Base-by-base conservation (phyloP, 2,329 filamentous ascomycete species). In the Pseudonectria buxi region DNA sequence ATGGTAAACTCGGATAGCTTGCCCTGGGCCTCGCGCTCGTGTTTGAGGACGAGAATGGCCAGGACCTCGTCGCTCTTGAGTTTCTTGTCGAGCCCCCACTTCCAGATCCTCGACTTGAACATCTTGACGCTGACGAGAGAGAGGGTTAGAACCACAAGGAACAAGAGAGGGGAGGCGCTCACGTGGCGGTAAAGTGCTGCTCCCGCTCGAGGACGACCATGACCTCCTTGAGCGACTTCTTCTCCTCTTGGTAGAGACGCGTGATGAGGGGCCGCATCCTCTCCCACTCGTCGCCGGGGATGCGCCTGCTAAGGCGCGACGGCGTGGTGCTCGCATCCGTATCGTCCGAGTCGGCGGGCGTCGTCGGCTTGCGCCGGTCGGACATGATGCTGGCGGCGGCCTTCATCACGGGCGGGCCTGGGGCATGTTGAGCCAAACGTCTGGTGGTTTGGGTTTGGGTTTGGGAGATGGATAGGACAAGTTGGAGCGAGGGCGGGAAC, bases 1-100 rank as follows among this genome's bases (percentile, higher is more conserved):
- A 65, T 61, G 14, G 57, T 56, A 33, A 62, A 59, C 33, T 60
- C 55, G 9, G 59, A 57, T 10, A 49, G 40, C 37, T 58, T 59
- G 25, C 51, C 51, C 29, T 56, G 49, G 3, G 52, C 53, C 12
- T 63, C 59, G 27, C 56, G 59, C 24, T 65, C 58, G n/a, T 55
- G 43, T 44, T 56, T 61, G 24, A 58, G 52, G 22, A 58, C 51
- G 27, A 65, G 55, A 30, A 65, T 58, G 34, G 61, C 58, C 15
- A 64, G 42, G 4, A 65, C 60, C 37, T 65, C 63, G 22, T 61
- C 58, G 28, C 62, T 58, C 42, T 64, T 63, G 33, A 65, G 50
- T 43, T 65, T 65, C 45, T 65, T 65, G 33, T 63, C 60, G 28
- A 65, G 55, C 5, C 60, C 58, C 63, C 63, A 65, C 43, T 60